Conservation (phyloP, 2,329 filamentous ascomycete genomes). For the Dactylellina sp. region DNA sequence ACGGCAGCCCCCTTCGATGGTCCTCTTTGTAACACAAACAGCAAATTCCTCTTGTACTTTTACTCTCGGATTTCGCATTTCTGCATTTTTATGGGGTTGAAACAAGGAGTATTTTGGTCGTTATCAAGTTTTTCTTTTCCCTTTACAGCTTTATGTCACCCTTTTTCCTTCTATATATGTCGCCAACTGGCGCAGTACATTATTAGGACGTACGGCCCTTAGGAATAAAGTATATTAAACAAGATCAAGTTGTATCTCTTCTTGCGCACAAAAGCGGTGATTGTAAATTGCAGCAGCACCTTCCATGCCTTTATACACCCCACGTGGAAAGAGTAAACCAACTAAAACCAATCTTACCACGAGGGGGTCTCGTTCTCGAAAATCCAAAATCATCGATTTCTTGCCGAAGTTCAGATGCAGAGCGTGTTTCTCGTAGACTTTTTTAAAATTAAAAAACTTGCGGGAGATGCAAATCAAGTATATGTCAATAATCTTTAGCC, state of each 20-base stretch:
- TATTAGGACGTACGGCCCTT: conserved; percentile 11
- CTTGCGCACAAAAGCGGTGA: conserved; percentile 25
- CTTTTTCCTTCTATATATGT: conserved; percentile 36
- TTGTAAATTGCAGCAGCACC: conserved; percentile 3
- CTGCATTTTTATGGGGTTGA: conserved; percentile 32
- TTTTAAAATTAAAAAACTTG: too few relatives aligned
- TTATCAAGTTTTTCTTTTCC: conserved; percentile 11
- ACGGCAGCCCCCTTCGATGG: conserved; percentile 1
- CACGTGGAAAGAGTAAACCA: too few relatives aligned
- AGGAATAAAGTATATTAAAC: conserved; percentile 20
- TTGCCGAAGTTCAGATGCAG: too few relatives aligned
- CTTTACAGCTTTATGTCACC: conserved; percentile 3
- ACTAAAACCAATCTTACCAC: too few relatives aligned
- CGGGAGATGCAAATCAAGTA: too few relatives aligned
- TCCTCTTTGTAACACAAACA: conserved; percentile 13
- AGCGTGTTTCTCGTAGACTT: too few relatives aligned
- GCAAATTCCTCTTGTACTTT: conserved; percentile 36
- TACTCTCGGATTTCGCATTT: conserved; percentile 35
- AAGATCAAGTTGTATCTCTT: not conserved
- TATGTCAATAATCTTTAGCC: too few relatives aligned
- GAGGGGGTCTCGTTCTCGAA: too few relatives aligned
- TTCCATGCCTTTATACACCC: conserved; percentile 2
- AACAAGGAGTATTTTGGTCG: conserved; percentile 8
- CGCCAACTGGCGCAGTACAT: conserved; percentile 48
- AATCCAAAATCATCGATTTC: too few relatives aligned